These are phyloP conservation scores for Monosporascus sp. DNA, from an alignment of 2,329 filamentous ascomycete species.

Conservation along the genomic window DNA sequence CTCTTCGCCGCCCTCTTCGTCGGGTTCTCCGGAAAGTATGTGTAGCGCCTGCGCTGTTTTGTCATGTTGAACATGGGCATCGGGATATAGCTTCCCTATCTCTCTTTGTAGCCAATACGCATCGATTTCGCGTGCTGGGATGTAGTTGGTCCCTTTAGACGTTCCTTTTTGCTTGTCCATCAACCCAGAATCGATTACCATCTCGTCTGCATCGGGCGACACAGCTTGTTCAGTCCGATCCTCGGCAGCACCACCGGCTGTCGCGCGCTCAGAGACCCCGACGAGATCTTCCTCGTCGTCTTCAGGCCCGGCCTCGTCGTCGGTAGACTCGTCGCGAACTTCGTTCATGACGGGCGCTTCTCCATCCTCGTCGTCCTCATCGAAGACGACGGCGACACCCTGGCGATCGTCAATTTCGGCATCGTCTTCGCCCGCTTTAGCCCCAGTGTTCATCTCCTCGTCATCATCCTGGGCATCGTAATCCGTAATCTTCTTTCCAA, in stretches of 20 bases:
- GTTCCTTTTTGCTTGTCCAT: conserved; percentile 40
- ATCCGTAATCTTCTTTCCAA: conserved; percentile 98
- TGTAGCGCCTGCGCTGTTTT: conserved; percentile 82
- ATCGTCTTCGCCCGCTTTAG: conserved; percentile 56
- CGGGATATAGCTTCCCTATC: conserved; percentile 80
- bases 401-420: conserved; percentile 89
- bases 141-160: conserved; percentile 51
- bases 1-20: conserved; percentile 68
- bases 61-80: conserved; percentile 88
- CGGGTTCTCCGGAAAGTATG: conserved; percentile 72
- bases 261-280: conserved; percentile 46
- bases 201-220: conserved; percentile 61
- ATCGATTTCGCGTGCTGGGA: conserved; percentile 86
- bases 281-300: conserved; percentile 52
- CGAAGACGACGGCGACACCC: conserved; percentile 95
- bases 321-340: conserved; percentile 81
- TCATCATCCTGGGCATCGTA: conserved; percentile 96
- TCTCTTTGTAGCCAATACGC: conserved; percentile 96
- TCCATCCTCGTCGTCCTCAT: conserved; percentile 83
- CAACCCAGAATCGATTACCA: conserved; percentile 72
- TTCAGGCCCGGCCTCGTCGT: conserved; percentile 66
- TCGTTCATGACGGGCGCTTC: conserved; percentile 74
- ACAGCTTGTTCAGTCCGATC: conserved; percentile 43
- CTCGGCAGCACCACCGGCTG: conserved; percentile 41
- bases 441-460: conserved; percentile 72